Conservation (phyloP, 2,329 filamentous ascomycete genomes). For the Tolypocladium inflatum region DNA sequence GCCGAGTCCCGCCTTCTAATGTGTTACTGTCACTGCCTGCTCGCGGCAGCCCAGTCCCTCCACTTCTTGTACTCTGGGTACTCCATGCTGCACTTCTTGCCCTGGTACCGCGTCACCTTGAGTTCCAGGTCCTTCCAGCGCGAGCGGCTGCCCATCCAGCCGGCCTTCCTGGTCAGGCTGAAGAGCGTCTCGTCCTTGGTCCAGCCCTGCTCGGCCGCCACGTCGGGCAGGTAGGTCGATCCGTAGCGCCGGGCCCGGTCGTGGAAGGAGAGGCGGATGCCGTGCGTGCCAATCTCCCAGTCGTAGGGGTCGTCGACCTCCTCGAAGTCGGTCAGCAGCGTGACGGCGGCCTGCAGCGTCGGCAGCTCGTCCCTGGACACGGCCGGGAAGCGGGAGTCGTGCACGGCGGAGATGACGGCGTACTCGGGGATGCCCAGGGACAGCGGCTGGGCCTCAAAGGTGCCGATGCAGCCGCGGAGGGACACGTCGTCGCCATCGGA, state of each 20-base stretch:
- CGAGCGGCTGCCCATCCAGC: slow-evolving; percentile 74
- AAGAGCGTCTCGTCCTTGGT: slow-evolving; percentile 83
- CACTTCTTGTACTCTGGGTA: slow-evolving; percentile 73
- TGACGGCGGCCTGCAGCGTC: slow-evolving; percentile 57
- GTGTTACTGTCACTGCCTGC: slow-evolving; percentile 11
- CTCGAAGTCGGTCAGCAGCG: slow-evolving; percentile 80
- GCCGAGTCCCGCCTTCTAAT: neutral
- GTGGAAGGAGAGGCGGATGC: slow-evolving; percentile 78
- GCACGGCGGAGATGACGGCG: slow-evolving; percentile 66
- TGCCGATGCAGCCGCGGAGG: slow-evolving; percentile 92
- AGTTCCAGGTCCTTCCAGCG: slow-evolving; percentile 74
- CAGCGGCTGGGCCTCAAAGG: slow-evolving; percentile 72
- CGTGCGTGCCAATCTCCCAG: slow-evolving; percentile 81
- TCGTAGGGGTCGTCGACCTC: slow-evolving; percentile 63
- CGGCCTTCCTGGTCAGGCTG: slow-evolving; percentile 88
- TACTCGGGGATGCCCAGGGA: slow-evolving; percentile 67
- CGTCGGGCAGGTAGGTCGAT: slow-evolving; percentile 86
- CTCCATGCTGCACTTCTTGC: slow-evolving; percentile 61
- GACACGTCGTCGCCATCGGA: slow-evolving; percentile 31
- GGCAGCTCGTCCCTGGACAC: slow-evolving; percentile 45
- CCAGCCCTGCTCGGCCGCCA: slow-evolving; percentile 90
- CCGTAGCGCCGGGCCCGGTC: slow-evolving; percentile 65
- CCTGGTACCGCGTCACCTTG: slow-evolving; percentile 77
- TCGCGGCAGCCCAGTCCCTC: slow-evolving; percentile 57
- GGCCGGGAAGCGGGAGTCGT: slow-evolving; percentile 53